These are phyloP conservation scores for Arctostaphylos glauca DNA, from an alignment of 148 eudicot genomes.

Conservation along the genomic window DNA sequence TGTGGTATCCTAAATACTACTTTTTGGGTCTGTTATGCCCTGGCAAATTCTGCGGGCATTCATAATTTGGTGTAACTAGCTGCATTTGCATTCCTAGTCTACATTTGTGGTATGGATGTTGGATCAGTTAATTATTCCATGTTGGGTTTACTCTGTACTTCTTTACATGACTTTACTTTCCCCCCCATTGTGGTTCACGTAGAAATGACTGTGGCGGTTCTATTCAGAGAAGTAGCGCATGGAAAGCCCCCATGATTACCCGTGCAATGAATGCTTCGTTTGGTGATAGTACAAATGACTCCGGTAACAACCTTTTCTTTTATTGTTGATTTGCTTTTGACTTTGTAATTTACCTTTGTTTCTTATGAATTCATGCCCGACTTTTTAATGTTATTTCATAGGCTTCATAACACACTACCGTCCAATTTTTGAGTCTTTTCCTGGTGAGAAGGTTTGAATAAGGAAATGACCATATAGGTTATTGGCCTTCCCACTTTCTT, in stretches of 20 bases:
- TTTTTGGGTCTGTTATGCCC: too few relatives aligned
- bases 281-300: conserved; percentile 54
- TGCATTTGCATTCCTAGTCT: too few relatives aligned
- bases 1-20: too few relatives aligned
- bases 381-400: not conserved
- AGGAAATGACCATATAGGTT: not conserved
- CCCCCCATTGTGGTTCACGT: conserved; percentile 13
- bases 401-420: not conserved
- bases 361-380: not conserved
- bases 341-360: not conserved
- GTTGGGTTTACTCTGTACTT: too few relatives aligned
- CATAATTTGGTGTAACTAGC: too few relatives aligned
- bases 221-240: conserved; percentile 26
- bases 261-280: conserved; percentile 83
- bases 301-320: conserved; percentile 41
- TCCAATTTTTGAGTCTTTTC: not conserved
- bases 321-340: not conserved
- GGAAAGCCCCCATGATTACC: conserved; percentile 26
- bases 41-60: too few relatives aligned
- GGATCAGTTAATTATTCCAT: too few relatives aligned
- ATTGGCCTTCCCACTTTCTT: not conserved
- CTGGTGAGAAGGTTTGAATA: not conserved
- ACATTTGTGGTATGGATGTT: too few relatives aligned
- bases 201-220: conserved; percentile 40
- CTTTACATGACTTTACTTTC: not conserved